Evolutionary conservation across 306 rosid species (phyloP).

Genomic region (Chamaecrista fasciculata): DNA sequence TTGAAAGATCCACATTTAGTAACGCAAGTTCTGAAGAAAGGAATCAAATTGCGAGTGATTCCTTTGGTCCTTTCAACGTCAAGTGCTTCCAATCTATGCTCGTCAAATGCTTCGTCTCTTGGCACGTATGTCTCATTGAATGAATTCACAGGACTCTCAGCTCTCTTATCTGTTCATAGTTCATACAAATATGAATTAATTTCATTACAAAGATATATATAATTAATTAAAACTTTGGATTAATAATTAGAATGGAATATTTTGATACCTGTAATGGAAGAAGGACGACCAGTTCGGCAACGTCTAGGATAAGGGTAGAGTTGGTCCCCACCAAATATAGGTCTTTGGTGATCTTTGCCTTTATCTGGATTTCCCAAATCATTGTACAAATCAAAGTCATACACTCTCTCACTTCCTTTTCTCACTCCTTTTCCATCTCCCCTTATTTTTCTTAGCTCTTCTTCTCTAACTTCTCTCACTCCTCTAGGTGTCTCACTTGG

Average conservation of each 20-base stretch:
- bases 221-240: too few relatives aligned
- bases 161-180: constrained; percentile 16
- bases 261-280: background rate
- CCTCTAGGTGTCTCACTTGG: constrained; percentile 40
- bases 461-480: constrained; percentile 32
- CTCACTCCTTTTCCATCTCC: constrained; percentile 38
- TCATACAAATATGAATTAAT: too few relatives aligned
- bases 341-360: constrained; percentile 19
- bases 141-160: constrained; percentile 18
- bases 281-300: constrained; percentile 43
- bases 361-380: constrained; percentile 36
- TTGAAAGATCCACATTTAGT: constrained; percentile 28
- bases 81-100: constrained; percentile 23
- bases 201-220: too few relatives aligned
- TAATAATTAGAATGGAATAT: too few relatives aligned
- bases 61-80: constrained; percentile 35
- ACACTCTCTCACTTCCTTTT: constrained; percentile 28
- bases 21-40: constrained; percentile 13
- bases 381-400: constrained; percentile 45
- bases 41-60: constrained; percentile 35
- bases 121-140: constrained; percentile 31
- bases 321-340: constrained; percentile 31
- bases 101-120: constrained; percentile 44
- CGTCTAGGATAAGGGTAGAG: constrained; percentile 35
- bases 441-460: constrained; percentile 34